Percentiles rank a stretch among this genome's conserved stretches.
These are phyloP conservation scores for Aspergillus homomorphus DNA, from an alignment of 495 filamentous ascomycete species.

Conservation along the genomic window DNA sequence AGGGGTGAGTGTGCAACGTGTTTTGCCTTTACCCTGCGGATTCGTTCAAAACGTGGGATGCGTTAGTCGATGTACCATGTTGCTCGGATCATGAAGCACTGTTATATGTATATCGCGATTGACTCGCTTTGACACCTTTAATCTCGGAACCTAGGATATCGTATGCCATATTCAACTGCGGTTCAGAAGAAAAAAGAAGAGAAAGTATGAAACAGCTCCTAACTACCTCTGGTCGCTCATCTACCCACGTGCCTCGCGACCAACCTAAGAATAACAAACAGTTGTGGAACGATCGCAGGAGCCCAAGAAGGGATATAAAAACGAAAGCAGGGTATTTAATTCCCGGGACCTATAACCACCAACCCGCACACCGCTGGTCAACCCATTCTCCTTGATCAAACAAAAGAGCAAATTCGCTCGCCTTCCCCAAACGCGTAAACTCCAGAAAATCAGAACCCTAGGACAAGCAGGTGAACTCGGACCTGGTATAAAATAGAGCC, in stretches of 20 bases:
- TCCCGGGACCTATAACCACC: background rate
- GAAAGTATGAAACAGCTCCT: background rate
- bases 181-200: background rate
- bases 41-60: too few species aligned
- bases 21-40: too few species aligned
- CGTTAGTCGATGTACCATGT: too few species aligned
- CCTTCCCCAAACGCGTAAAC: constrained; percentile 23
- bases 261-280: constrained; percentile 2
- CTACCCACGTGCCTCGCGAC: background rate
- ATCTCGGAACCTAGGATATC: too few species aligned
- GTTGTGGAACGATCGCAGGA: background rate
- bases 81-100: too few species aligned
- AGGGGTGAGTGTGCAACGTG: too few species aligned
- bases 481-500: background rate
- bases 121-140: too few species aligned
- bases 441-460: constrained; percentile 25
- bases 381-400: constrained; percentile 5
- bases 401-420: constrained; percentile 9
- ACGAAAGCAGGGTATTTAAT: constrained; percentile 14
- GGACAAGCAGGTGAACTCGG: background rate
- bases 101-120: too few species aligned
- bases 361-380: background rate
- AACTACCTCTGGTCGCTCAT: background rate
- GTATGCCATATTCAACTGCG: background rate
- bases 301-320: constrained; percentile 5